These are phyloP conservation scores for Tripidium arundinaceum DNA, from an alignment of 202 grass and related monocot genomes.

Conservation along the genomic window DNA sequence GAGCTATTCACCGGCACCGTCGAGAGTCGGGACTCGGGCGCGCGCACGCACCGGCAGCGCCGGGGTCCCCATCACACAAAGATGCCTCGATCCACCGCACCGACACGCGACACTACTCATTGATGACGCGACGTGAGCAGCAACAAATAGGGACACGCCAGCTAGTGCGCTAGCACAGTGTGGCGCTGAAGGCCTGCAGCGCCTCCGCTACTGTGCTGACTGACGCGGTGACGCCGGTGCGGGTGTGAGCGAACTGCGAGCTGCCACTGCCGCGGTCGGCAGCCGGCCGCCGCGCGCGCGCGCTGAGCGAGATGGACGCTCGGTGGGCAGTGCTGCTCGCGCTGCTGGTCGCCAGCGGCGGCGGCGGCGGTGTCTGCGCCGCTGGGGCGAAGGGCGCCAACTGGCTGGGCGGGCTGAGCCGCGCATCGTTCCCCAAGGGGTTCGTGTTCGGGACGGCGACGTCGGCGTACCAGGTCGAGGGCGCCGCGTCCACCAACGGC, in stretches of 20 bases:
- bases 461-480: slow-evolving; percentile 89
- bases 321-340: slow-evolving; percentile 18
- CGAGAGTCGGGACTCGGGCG: neutral
- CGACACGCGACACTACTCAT: neutral
- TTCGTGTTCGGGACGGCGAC: slow-evolving; percentile 81
- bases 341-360: neutral
- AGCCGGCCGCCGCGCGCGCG: neutral
- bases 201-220: neutral
- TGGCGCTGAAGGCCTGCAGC: neutral
- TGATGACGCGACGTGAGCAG: neutral
- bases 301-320: slow-evolving; percentile 13
- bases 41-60: neutral
- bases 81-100: slow-evolving; percentile 3
- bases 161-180: neutral
- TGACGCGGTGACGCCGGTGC: neutral
- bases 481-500: slow-evolving; percentile 55
- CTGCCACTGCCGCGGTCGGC: neutral
- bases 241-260: neutral
- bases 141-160: neutral
- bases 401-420: slow-evolving; percentile 49
- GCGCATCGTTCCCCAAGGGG: slow-evolving; percentile 53
- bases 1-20: neutral
- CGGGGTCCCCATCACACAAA: neutral
- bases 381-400: neutral
- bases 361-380: neutral